These are phyloP conservation scores for Eucalyptus sp. DNA, from an alignment of 345 rosid species.

Conservation along the genomic window DNA sequence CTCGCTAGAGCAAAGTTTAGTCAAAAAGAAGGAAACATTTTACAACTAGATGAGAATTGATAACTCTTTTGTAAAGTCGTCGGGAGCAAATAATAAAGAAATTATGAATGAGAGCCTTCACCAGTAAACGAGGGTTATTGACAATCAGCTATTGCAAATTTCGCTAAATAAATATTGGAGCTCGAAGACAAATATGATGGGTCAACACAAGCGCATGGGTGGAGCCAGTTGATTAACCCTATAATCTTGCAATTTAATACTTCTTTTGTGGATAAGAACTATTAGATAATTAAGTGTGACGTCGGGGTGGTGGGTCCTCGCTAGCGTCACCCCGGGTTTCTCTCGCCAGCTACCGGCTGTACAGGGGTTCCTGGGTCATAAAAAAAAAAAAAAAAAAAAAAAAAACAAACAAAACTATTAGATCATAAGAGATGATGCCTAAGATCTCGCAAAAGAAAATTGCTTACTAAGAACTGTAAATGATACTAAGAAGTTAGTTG, in stretches of 20 bases:
- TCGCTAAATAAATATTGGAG: not conserved
- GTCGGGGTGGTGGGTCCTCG: no score
- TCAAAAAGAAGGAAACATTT: not conserved
- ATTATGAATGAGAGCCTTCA: not conserved
- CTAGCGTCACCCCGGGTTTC: no score
- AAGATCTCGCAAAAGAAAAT: not conserved
- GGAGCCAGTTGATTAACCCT: not conserved
- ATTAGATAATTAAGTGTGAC: not conserved
- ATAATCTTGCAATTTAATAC: not conserved
- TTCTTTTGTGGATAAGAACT: not conserved
- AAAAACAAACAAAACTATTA: not conserved
- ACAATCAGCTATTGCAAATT: not conserved
- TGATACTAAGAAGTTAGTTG: not conserved
- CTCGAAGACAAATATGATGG: not conserved
- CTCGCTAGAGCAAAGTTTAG: not conserved
- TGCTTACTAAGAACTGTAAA: not conserved
- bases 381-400: no score
- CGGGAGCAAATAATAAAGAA: not conserved
- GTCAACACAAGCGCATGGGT: not conserved
- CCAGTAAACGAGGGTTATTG: not conserved
- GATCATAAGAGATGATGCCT: not conserved
- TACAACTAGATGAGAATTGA: not conserved
- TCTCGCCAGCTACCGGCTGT: no score
- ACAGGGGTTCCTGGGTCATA: no score
- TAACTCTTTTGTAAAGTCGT: not conserved